These are phyloP conservation scores for Kitagawia praeruptora DNA, from an alignment of 129 eudicot genomes.

Conservation along the genomic window DNA sequence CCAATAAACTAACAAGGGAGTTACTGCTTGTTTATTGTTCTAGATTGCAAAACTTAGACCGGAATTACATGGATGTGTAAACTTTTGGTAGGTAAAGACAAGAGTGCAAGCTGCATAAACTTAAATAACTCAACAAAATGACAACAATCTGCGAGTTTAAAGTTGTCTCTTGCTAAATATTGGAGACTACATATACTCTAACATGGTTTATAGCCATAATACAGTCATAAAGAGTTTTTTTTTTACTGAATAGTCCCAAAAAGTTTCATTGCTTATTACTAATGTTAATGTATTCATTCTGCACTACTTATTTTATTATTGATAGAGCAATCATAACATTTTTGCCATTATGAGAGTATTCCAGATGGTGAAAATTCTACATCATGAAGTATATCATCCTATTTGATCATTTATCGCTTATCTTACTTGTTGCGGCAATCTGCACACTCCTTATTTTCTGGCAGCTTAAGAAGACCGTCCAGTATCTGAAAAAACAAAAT, in stretches of 20 bases:
- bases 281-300: background rate
- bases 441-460: constrained; percentile 81
- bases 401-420: background rate
- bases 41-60: background rate
- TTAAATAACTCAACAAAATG: background rate
- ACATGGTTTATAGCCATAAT: background rate
- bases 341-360: background rate
- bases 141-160: background rate
- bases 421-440: constrained; percentile 65
- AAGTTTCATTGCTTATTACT: background rate
- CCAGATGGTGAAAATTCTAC: background rate
- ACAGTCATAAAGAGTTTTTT: background rate
- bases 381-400: background rate
- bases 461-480: constrained; percentile 69
- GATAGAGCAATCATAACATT: background rate
- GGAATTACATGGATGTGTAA: background rate
- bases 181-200: background rate
- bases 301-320: background rate
- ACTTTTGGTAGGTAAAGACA: background rate
- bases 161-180: background rate
- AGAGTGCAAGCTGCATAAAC: background rate
- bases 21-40: background rate
- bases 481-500: constrained; percentile 39
- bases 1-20: background rate
- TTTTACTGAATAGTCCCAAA: background rate